phyloP scores from a whole-genome alignment of 352 stramenopile species.

The Phytophthora ramorum region DNA sequence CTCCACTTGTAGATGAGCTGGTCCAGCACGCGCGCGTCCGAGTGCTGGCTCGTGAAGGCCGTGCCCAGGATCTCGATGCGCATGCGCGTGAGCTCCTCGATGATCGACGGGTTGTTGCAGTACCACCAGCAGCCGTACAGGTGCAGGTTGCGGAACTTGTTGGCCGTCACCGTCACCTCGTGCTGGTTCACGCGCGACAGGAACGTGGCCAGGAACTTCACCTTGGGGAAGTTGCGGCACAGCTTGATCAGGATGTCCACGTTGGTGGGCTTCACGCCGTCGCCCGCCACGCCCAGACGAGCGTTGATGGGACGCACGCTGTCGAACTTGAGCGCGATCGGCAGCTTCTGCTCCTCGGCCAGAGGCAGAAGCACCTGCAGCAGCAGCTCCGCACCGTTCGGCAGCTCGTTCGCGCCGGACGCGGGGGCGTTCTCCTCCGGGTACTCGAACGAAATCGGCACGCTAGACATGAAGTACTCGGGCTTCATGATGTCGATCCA shows the following conservation, averaged over 20 bases:
- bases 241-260: slow-evolving; percentile 86
- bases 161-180: slow-evolving; percentile 93
- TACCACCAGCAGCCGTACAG: slow-evolving; percentile 96
- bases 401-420: slow-evolving; percentile 27
- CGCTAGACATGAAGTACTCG: slow-evolving; percentile 96
- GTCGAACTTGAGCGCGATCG: slow-evolving; percentile 95
- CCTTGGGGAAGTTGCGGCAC: slow-evolving; percentile 87
- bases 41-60: slow-evolving; percentile 95
- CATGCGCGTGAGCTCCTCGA: slow-evolving; percentile 89
- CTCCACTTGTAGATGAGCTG: slow-evolving; percentile 96
- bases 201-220: slow-evolving; percentile 97
- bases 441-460: slow-evolving; percentile 91
- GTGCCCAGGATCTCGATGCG: slow-evolving; percentile 94
- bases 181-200: slow-evolving; percentile 94
- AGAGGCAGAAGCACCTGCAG: slow-evolving; percentile 91
- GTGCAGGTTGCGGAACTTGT: slow-evolving; percentile 95
- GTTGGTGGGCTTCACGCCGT: slow-evolving; percentile 93
- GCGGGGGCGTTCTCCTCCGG: slow-evolving; percentile 35
- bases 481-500: slow-evolving; percentile 94
- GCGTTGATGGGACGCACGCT: slow-evolving; percentile 92
- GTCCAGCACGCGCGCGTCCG: slow-evolving; percentile 93
- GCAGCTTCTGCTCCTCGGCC: slow-evolving; percentile 87
- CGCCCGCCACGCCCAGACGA: slow-evolving; percentile 76
- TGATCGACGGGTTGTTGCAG: slow-evolving; percentile 96
- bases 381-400: slow-evolving; percentile 73